phyloP scores from a whole-genome alignment of 805 yeast genomes.

The Cyberlindnera meyerae region DNA sequence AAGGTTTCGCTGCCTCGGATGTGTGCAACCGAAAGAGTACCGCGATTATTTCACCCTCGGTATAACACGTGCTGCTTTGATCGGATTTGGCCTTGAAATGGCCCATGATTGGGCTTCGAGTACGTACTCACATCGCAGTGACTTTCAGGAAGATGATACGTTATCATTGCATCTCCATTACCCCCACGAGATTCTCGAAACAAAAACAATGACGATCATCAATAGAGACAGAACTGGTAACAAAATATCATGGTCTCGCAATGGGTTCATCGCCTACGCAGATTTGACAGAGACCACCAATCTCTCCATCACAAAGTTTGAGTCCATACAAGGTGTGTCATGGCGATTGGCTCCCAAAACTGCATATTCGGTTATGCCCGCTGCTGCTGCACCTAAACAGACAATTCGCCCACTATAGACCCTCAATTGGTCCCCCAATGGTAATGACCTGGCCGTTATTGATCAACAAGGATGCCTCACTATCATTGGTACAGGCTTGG shows the following conservation, averaged over 20 bases:
- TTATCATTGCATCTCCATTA: too few relatives aligned
- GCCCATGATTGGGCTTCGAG: too few relatives aligned
- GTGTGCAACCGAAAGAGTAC: too few relatives aligned
- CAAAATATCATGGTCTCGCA: conserved; percentile 60
- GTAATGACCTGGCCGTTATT: conserved; percentile 75
- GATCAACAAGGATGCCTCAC: conserved; percentile 69
- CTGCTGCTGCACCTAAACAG: conserved; percentile 23
- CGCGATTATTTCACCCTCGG: too few relatives aligned
- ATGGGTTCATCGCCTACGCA: conserved; percentile 77
- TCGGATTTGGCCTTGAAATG: too few relatives aligned
- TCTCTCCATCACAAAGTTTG: conserved; percentile 34
- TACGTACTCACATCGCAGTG: too few relatives aligned
- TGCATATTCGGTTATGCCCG: conserved; percentile 20
- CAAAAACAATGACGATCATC: not conserved
- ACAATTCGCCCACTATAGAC: conserved; percentile 3
- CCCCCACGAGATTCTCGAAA: too few relatives aligned
- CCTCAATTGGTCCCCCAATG: conserved; percentile 70
- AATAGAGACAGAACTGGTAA: conserved; percentile 1
- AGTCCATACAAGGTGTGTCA: conserved; percentile 64
- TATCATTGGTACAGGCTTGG: conserved; percentile 48
- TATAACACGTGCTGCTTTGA: too few relatives aligned
- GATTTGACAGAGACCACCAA: conserved; percentile 33
- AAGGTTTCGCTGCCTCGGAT: too few relatives aligned
- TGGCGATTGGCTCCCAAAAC: conserved; percentile 56
- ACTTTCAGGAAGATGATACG: too few relatives aligned